Conservation (phyloP, 1,284 basidiomycete species). For the Mycosarcoma maydis region DNA sequence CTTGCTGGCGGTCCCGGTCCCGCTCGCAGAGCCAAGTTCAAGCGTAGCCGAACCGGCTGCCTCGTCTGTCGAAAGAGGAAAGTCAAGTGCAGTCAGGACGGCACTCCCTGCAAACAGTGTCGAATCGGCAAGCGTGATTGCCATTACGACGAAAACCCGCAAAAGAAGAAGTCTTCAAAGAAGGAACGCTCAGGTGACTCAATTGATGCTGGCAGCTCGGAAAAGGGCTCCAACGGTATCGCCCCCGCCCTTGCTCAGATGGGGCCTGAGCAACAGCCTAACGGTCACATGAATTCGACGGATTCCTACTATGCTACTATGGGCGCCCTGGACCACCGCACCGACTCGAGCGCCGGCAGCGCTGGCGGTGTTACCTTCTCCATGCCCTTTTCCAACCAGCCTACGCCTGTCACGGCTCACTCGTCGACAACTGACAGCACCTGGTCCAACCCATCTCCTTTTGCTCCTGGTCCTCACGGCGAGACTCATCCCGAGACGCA, state of each 20-base stretch:
- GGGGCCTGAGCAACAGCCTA: constrained; percentile 14
- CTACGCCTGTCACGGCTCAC: constrained; percentile 31
- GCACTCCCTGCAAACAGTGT: constrained; percentile 62
- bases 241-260: constrained; percentile 21
- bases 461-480: constrained; percentile 41
- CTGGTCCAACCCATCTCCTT: constrained; percentile 46
- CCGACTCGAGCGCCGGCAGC: constrained; percentile 24
- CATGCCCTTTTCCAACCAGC: constrained; percentile 40
- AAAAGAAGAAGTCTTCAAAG: constrained; percentile 49
- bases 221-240: constrained; percentile 40
- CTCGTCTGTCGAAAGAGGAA: constrained; percentile 62
- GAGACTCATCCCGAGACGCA: constrained; percentile 32
- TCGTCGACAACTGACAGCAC: constrained; percentile 30
- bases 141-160: constrained; percentile 57
- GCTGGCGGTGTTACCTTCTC: constrained; percentile 46
- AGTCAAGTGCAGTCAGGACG: constrained; percentile 62
- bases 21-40: constrained; percentile 57
- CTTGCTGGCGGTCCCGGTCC: constrained; percentile 50
- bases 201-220: constrained; percentile 35
- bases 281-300: constrained; percentile 15
- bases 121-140: constrained; percentile 61
- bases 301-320: constrained; percentile 41
- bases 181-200: constrained; percentile 40
- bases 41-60: constrained; percentile 57
- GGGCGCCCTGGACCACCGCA: constrained; percentile 29